Percentiles rank a stretch among this genome's conserved stretches.
Conservation (phyloP, 2,329 filamentous ascomycete species). For the Plectosphaerella plurivora region DNA sequence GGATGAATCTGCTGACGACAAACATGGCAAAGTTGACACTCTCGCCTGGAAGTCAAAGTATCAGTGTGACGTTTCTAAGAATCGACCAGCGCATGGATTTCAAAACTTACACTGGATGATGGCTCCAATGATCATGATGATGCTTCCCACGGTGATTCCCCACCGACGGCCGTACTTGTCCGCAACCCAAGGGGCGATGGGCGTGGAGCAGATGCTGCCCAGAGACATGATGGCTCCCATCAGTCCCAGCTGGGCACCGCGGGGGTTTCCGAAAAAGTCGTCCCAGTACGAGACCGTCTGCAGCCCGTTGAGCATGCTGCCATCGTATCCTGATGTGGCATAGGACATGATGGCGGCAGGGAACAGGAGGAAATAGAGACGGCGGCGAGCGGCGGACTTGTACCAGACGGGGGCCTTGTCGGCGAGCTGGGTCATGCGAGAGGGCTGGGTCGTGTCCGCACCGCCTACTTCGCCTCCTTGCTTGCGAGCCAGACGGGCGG, state of each 20-base stretch:
- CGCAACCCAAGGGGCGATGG: slow-evolving; percentile 23
- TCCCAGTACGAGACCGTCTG: slow-evolving; percentile 38
- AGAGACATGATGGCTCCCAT: slow-evolving; percentile 41
- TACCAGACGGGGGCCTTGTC: slow-evolving; percentile 22
- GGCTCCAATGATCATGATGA: slow-evolving; percentile 25
- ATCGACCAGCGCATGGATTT: not conserved
- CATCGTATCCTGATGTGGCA: slow-evolving; percentile 43
- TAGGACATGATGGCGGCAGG: slow-evolving; percentile 28
- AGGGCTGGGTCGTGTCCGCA: slow-evolving; percentile 15
- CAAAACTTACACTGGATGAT: slow-evolving; percentile 20
- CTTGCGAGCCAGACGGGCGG: slow-evolving; percentile 14
- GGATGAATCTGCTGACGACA: slow-evolving; percentile 44
- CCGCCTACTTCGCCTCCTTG: slow-evolving; percentile 7
- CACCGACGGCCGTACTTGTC: slow-evolving; percentile 23
- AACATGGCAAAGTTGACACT: slow-evolving; percentile 39
- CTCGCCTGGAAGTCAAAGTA: slow-evolving; percentile 2
- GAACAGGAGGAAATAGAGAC: slow-evolving; percentile 26
- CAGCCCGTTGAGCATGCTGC: slow-evolving; percentile 44
- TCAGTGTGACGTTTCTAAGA: not conserved
- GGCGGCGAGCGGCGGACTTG: slow-evolving; percentile 19
- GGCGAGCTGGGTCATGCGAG: slow-evolving; percentile 21
- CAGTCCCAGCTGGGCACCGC: slow-evolving; percentile 22
- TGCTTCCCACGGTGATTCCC: slow-evolving; percentile 23
- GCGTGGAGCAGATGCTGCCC: slow-evolving; percentile 34
- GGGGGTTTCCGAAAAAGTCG: slow-evolving; percentile 29